Evolutionary conservation across 352 stramenopile species (phyloP).

Genomic region (Phytophthora sp.): DNA sequence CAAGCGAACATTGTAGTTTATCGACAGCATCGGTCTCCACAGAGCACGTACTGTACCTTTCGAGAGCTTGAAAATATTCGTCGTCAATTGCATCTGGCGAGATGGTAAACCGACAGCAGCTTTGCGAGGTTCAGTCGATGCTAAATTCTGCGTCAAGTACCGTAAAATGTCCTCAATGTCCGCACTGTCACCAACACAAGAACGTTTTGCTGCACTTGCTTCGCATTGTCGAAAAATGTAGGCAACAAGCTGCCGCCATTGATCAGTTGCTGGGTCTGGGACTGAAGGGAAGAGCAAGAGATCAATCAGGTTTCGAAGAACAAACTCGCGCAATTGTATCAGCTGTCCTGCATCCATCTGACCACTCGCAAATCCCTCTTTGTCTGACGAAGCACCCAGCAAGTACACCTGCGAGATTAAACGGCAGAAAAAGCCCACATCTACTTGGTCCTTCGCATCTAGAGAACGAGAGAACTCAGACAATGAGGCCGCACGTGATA

Average conservation of each 20-base stretch:
- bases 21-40: conserved; percentile 66
- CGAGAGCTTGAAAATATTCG: conserved; percentile 54
- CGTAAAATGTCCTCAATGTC: conserved; percentile 71
- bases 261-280: conserved; percentile 37
- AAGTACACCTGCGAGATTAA: conserved; percentile 76
- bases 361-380: conserved; percentile 27
- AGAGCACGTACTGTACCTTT: conserved; percentile 69
- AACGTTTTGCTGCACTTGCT: conserved; percentile 17
- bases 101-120: conserved; percentile 22
- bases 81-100: conserved; percentile 41
- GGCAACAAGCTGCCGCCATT: conserved; percentile 75
- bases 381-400: conserved; percentile 29
- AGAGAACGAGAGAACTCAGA: conserved; percentile 35
- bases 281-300: conserved; percentile 59
- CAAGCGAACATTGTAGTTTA: conserved; percentile 56
- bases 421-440: conserved; percentile 82
- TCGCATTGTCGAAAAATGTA: conserved; percentile 65
- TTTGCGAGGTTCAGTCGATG: conserved; percentile 37
- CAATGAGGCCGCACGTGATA: conserved; percentile 24
- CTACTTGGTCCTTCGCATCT: conserved; percentile 44
- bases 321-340: conserved; percentile 49
- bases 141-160: conserved; percentile 62
- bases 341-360: conserved; percentile 49
- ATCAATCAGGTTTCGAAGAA: conserved; percentile 78
- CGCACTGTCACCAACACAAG: conserved; percentile 16